Conservation (phyloP, 202 grass and related monocot genomes). For the Bolboschoenoplectus hybrid region DNA sequence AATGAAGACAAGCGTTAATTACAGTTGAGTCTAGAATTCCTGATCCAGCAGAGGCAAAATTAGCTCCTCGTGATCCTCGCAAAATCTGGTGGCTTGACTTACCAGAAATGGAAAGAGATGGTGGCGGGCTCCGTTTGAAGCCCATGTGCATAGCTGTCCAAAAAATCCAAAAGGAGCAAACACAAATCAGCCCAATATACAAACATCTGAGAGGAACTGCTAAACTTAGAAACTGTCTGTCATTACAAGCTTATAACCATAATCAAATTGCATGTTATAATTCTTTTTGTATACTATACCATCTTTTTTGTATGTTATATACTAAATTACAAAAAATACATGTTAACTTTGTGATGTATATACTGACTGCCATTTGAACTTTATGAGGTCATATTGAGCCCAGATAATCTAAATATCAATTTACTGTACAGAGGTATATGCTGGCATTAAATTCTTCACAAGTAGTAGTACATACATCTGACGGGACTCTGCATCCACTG, state of each 20-base stretch:
- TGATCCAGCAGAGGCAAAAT: constrained; percentile 95
- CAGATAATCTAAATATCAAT: background rate
- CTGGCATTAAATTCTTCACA: background rate
- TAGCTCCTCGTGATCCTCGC: constrained; percentile 57
- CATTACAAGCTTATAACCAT: background rate
- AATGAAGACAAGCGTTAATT: constrained; percentile 20
- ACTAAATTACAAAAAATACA: background rate
- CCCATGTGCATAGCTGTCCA: constrained; percentile 73
- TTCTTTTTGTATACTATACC: background rate
- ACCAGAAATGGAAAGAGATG: constrained; percentile 69
- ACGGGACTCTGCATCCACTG: background rate
- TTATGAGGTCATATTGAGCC: background rate
- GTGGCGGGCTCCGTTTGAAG: constrained; percentile 76
- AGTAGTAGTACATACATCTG: background rate
- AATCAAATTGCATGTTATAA: background rate
- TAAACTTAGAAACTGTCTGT: background rate
- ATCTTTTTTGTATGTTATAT: background rate
- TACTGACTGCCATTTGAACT: no score
- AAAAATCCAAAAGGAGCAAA: background rate
- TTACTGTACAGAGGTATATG: background rate
- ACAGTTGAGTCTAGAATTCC: constrained; percentile 81
- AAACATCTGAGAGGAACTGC: background rate
- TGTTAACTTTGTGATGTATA: background rate
- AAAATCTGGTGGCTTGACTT: constrained; percentile 55
- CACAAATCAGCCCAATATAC: background rate